Base-by-base conservation (phyloP, 2,329 filamentous ascomycete genomes). In the Curvularia hawaiiensis region DNA sequence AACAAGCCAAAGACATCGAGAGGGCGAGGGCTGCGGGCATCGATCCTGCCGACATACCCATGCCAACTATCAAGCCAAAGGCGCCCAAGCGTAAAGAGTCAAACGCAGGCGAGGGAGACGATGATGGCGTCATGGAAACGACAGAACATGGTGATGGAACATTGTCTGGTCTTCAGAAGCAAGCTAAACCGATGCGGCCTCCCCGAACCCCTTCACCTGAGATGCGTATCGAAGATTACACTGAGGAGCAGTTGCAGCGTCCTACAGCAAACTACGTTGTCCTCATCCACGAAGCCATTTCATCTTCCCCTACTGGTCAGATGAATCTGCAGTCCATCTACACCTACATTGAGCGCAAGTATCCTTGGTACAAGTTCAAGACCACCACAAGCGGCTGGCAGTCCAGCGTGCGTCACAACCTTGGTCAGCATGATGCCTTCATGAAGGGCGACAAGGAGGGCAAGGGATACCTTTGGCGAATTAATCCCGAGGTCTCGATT, bases 211-310 rank as follows among this genome's bases (percentile, higher is more conserved):
- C 84, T 1, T 88, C 85, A 8, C 86, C 86, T 1, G 83, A 86
- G 63, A 87, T 86, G 74, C 82, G 84, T 12, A 80, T 84, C 41
- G 84, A 84, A 50, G 88, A 89, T 66, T 82, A 89, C 72, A 91
- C 89, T 1, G 86, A 88, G 35, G 90, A 92, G 68, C 88, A 92
- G 75, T 80, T 92, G 50, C 85, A 87, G 56, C 90, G 91, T 74
- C 86, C 86, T 2, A 81, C 80, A 4, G 82, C 84, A 59, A 88
- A 87, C 33, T 89, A 88, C 66, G 84, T 87, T 9, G 82, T 86
- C 26, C 80, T 88, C 41, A 86, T 88, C 52, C 85, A 87, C 64
- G 85, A 88, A 69, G 83, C 83, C 14, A 80, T 89, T 30, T 82
- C 83, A 1, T 82, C 85, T 38, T 82, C 84, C 38, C 78, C 78